Evolutionary conservation across 139 green algal species (phyloP), one percentile per base, ranked within the genome.

Genomic region (Chlorella vulgaris): DNA sequence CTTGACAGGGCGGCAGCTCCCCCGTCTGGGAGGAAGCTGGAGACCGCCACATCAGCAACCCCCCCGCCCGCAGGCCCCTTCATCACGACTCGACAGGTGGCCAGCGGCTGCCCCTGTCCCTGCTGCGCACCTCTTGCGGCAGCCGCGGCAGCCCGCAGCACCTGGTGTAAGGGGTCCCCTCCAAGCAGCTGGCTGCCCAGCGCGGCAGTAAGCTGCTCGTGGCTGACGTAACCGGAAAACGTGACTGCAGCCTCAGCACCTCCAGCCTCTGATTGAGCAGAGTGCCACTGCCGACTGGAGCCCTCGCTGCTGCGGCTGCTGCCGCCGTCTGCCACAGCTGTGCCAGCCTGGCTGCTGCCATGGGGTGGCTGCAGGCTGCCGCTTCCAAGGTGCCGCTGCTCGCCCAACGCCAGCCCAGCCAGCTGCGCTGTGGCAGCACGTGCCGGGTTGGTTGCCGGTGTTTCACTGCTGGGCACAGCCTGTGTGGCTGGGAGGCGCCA

Each of bases 201-300:
- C 10, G 83, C 65, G 0, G 18, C 43, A 0, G 67, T 62, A 55
- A 87, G 31, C 61, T 75, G 76, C 55, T 28, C 4, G 40, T 80
- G 67, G 55, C 65, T 82, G 4, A 87, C 83, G 33, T 62, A 87
- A 24, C 83, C 83, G 3, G 65, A 81, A 61, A 87, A 87, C n/a
- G 61, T 33, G 4, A 76, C 33, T 21, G 53, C 51, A 15, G 69
- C n/a, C 42, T 38, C 29, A 28, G 61, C 7, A 10, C 47, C 33
- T 6, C 5, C 28, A 15, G 6, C 69, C 2, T 65, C 55, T 29
- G 55, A 65, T 21, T 42, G 43, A 4, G 21, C 43, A 19, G 36
- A 38, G 19, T 40, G 19, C 39, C 1, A 7, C 39, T 31, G 74
- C n/a, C n/a, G n/a, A n/a, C n/a, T n/a, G n/a, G n/a, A n/a, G 43